A percentile compares a stretch with the other conserved stretches of the same genome.
These are phyloP conservation scores for Suhomyces ambrosiae DNA, from an alignment of 1,139 yeast species.

Conservation along the genomic window DNA sequence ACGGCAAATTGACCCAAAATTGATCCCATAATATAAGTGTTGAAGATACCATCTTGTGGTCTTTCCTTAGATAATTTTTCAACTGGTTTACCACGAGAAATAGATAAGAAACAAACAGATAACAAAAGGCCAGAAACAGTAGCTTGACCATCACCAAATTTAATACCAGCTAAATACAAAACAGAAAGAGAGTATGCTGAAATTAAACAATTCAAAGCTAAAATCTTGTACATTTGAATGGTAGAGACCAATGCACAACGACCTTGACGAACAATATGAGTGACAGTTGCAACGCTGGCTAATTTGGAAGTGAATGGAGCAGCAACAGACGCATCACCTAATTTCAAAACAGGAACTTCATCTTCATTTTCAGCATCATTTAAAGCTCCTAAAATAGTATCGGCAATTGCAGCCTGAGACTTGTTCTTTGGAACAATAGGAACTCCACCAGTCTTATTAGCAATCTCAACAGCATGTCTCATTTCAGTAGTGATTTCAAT, in stretches of 20 bases:
- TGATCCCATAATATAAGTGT: conserved; percentile 94
- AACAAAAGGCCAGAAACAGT: conserved; percentile 89
- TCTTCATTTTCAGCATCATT: conserved; percentile 72
- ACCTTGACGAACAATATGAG: conserved; percentile 95
- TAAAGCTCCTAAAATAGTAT: conserved; percentile 68
- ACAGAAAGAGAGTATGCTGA: conserved; percentile 95
- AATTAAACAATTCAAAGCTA: conserved; percentile 94
- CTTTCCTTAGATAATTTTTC: conserved; percentile 89
- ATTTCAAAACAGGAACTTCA: conserved; percentile 89
- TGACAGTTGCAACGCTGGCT: conserved; percentile 89
- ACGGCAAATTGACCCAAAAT: conserved; percentile 95
- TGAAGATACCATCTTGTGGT: conserved; percentile 98
- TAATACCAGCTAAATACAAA: conserved; percentile 93
- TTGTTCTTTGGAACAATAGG: conserved; percentile 35
- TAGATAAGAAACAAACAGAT: conserved; percentile 92
- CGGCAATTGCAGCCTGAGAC: conserved; percentile 62
- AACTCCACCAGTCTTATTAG: conserved; percentile 40
- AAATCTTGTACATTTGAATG: conserved; percentile 96
- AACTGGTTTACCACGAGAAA: conserved; percentile 90
- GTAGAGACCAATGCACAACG: conserved; percentile 98
- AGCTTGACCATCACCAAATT: conserved; percentile 96
- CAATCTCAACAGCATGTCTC: conserved; percentile 56
- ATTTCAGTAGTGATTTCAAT: conserved; percentile 71
- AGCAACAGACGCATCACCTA: conserved; percentile 99
- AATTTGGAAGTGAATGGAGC: conserved; percentile 98